Evolutionary conservation across 202 grass and related monocot genomes (phyloP), one percentile per base, ranked within the genome.

Genomic region (Panicum hallii): DNA sequence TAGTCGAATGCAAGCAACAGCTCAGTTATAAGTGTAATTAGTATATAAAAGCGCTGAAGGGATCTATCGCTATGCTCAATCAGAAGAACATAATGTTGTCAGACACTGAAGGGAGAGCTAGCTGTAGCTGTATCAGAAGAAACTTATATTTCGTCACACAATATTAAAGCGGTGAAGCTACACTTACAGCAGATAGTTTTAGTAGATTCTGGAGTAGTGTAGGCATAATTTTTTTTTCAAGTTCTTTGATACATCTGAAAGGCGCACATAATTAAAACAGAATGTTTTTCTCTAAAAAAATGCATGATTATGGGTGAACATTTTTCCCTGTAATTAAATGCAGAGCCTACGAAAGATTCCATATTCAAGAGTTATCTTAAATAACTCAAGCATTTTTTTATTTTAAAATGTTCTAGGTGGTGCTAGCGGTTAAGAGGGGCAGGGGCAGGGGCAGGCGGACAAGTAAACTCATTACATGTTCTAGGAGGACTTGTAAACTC

Each of bases 1-100:
- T 58, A 83, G 74, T 57, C 7, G 22, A 83, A 79, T 77, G 67
- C 80, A 84, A 88, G 74, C 80, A 84, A 88, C 28, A 66, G 86
- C 40, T 48, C 28, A 72, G 19, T 28, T 83, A 54, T 79, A 28
- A 43, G n/a, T 45, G 20, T 62, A 19, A 17, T 55, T 55, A 55
- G 2, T 40, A 64, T 60, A 60, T 60, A 49, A 57, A 57, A 19
- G 73, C 50, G 36, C 26, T 43, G 17, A 64, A 56, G 56, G 55
- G 38, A 77, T 81, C 70, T 81, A 61, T 75, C 71, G 7, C 26
- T 62, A n/a, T 76, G 34, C 22, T 62, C 56, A 15, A 30, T 65
- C 13, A 50, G 32, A 62, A 63, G 68, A 73, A 38, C 63, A 47
- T 78, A 11, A 12, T 80, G 17, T 46, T 53, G 53, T 75, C 53